Base-by-base conservation (phyloP, 1,139 yeast genomes). In the Kazachstania sp. region DNA sequence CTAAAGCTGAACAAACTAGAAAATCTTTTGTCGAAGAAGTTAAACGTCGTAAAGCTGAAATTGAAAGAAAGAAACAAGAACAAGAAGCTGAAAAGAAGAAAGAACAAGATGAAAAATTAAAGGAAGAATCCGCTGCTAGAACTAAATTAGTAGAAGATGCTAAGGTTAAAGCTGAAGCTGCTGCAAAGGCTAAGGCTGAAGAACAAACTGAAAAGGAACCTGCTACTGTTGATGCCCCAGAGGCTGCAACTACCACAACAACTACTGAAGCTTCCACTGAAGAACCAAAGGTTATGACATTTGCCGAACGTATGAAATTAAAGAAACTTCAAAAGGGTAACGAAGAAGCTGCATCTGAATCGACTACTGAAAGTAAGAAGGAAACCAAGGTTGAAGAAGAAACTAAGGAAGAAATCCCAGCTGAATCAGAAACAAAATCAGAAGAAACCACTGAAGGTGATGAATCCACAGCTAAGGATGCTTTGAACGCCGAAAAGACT, bases 1-100 rank as follows among this genome's bases (percentile, higher is more conserved):
- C 46, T 41, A 41, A 54, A 51, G 43, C 56, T 45, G 56, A 51
- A 47, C 46, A 45, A 36, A 47, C 41, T 29, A 57, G 51, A 44
- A 55, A 51, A 49, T 46, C 49, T 32, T 56, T 57, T 43, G 48
- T 56, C 41, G 61, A 58, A 47, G 54, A 57, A 39, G 59, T 53
- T 8, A 55, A 51, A 45, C 51, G 55, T 40, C 52, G 63, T 43
- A 58, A 59, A 46, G 59, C 51, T 32, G 54, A 54, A 41, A 45
- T 57, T 16, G 61, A 58, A 37, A 53, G 54, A 45, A 57, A 56
- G 47, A 57, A 47, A 30, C 45, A 45, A 32, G 50, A 50, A 39
- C 39, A 42, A 39, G 30, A 29, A 34, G 50, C 44, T 15, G 8
- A 15, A 15, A 36, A 43, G 41, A 38, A 38, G 35, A 30, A 20